Base-by-base conservation (phyloP, 2,329 filamentous ascomycete genomes). In the Elsinoe ampelina region DNA sequence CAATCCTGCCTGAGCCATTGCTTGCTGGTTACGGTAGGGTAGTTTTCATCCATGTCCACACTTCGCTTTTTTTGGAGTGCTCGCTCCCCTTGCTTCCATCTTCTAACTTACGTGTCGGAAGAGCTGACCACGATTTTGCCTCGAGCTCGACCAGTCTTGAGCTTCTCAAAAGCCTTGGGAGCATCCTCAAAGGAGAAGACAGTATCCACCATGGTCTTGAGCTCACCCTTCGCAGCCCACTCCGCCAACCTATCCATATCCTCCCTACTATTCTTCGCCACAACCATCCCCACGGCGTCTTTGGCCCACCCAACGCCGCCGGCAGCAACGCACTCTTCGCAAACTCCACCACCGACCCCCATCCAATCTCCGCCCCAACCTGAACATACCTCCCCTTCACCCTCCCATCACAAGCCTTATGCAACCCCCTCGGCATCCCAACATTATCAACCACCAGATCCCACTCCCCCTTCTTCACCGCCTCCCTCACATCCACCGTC, bases 381-480 rank as follows among this genome's bases (percentile, higher is more conserved):
- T 80, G 77, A 8, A 80, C 72, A 62, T 77, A 85, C 43, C 69
- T 72, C 13, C 73, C 70, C 11, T 74, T 64, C 34, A 84, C 67
- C 63, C 77, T 85, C 5, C 73, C 63, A 58, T 80, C 73, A 3
- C 74, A 74, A 10, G 75, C 71, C 58, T 73, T 76, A 67, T 84
- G 84, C 11, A 86, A 65, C 12, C 75, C 69, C 1, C 66, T 59
- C 0, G 78, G 76, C 1, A 68, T 59, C 1, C 78, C 80, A 20
- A 84, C 76, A 63, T 80, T 81, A 67, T 86, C 83, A 10, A 86
- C 71, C 0, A 79, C 72, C 36, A 80, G 70, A 50, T 75, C 71
- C 66, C 77, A 85, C 5, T 69, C 70, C 0, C 78, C 78, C 36
- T 74, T 74, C 0, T 70, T 66, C 58, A 73, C 74, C 6, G 85